phyloP scores from a whole-genome alignment of 768 basidiomycete genomes.

The Hypholoma fasciculare region DNA sequence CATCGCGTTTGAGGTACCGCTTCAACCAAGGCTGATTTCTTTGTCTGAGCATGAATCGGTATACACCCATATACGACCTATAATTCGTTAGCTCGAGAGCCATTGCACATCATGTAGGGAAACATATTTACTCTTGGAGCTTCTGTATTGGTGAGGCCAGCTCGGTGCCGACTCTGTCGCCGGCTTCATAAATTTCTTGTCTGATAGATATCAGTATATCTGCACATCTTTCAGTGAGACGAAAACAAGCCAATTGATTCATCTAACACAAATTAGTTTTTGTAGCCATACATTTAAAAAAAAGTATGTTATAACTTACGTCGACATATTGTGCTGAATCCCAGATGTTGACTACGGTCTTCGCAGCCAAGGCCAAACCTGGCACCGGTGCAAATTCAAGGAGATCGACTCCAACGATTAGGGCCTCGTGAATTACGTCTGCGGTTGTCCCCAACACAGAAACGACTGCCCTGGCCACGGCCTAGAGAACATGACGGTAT shows the following conservation, averaged over 20 bases:
- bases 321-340: conserved; percentile 59
- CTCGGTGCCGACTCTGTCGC: conserved; percentile 46
- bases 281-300: not conserved
- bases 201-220: conserved; percentile 64
- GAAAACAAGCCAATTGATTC: conserved; percentile 67
- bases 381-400: conserved; percentile 54
- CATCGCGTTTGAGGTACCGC: conserved; percentile 74
- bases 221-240: conserved; percentile 73
- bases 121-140: conserved; percentile 57
- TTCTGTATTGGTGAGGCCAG: conserved; percentile 50
- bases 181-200: conserved; percentile 62
- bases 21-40: conserved; percentile 72
- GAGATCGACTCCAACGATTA: conserved; percentile 40
- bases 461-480: conserved; percentile 35
- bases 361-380: conserved; percentile 53
- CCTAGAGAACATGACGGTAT: conserved; percentile 16
- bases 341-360: conserved; percentile 62
- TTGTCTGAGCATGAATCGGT: conserved; percentile 57
- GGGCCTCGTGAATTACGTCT: conserved; percentile 44
- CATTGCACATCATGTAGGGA: no score
- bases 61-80: conserved; percentile 44
- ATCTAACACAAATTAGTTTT: conserved; percentile 38
- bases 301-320: conserved; percentile 36
- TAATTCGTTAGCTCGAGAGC: no score
- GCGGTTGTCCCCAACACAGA: conserved; percentile 41